Evolutionary conservation across 2,329 filamentous ascomycete species (phyloP).

Genomic region (Arthroderma sp.): DNA sequence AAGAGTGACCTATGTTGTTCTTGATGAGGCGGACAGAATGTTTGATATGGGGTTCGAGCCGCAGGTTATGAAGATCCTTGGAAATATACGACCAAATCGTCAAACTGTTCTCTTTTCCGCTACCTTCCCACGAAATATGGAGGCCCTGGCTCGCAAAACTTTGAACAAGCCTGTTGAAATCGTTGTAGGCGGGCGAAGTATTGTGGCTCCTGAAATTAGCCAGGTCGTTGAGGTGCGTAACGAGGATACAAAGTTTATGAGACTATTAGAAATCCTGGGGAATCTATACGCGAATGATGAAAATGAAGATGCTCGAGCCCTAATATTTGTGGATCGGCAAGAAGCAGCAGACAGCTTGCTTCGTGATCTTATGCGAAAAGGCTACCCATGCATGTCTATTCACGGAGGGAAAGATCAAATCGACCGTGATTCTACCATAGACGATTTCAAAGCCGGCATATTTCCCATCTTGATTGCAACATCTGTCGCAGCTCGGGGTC

Average conservation of each 20-base stretch:
- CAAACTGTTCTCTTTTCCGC: conserved; percentile 95
- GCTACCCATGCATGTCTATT: conserved; percentile 84
- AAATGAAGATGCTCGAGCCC: conserved; percentile 76
- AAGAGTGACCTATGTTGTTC: conserved; percentile 82
- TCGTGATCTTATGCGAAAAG: conserved; percentile 66
- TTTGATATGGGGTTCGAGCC: conserved; percentile 99
- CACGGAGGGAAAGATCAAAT: conserved; percentile 90
- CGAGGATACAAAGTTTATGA: conserved; percentile 70
- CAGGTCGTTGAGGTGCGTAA: conserved; percentile 82
- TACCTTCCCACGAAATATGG: conserved; percentile 89
- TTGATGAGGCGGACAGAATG: conserved; percentile 97
- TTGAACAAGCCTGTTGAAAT: conserved; percentile 79
- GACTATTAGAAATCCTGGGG: conserved; percentile 73
- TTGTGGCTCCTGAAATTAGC: conserved; percentile 59
- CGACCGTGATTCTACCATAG: conserved; percentile 81
- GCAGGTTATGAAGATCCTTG: conserved; percentile 92
- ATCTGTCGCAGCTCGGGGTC: conserved; percentile 82
- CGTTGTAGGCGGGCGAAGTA: conserved; percentile 71
- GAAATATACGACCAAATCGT: conserved; percentile 78
- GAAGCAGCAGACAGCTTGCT: conserved; percentile 74
- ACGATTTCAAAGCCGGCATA: conserved; percentile 84
- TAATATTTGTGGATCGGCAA: conserved; percentile 88
- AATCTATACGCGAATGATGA: conserved; percentile 58
- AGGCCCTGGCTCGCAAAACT: conserved; percentile 77
- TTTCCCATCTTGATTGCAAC: conserved; percentile 87